Conservation (phyloP, 495 filamentous ascomycete species). For the Penicillium arizonense region DNA sequence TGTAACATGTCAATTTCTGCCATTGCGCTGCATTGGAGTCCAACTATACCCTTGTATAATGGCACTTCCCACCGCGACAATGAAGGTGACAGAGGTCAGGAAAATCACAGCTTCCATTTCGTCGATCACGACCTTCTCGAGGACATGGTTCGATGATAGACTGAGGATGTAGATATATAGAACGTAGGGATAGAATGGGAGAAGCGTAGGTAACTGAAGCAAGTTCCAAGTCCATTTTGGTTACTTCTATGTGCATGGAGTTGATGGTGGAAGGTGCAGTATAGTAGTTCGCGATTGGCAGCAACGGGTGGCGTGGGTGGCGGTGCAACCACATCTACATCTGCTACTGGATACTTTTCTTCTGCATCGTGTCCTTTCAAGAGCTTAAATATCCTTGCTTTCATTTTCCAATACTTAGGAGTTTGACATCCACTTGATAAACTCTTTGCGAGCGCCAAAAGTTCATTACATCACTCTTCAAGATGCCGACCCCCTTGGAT, state of each 20-base stretch:
- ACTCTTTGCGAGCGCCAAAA: neutral
- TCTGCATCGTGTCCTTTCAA: slow-evolving; percentile 1
- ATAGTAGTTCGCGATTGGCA: slow-evolving; percentile 1
- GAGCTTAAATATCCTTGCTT: too few species aligned
- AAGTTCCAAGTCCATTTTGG: neutral
- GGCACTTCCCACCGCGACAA: slow-evolving; percentile 11
- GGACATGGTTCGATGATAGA: neutral
- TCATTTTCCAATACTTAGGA: too few species aligned
- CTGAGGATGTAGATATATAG: slow-evolving; percentile 6
- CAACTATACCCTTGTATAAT: slow-evolving; percentile 13
- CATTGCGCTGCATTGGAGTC: neutral
- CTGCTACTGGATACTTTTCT: neutral
- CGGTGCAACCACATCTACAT: slow-evolving; percentile 3
- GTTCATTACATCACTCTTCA: slow-evolving; percentile 5
- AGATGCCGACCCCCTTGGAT: slow-evolving; percentile 72
- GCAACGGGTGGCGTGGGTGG: slow-evolving; percentile 1
- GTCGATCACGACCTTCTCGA: neutral
- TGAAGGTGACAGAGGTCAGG: slow-evolving; percentile 13
- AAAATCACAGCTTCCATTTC: slow-evolving; percentile 16
- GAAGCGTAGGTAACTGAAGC: too few species aligned
- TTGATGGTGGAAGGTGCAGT: neutral
- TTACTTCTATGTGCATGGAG: neutral
- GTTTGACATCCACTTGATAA: too few species aligned
- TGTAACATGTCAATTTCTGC: neutral
- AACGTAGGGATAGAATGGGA: neutral